Evolutionary conservation across 2,329 filamentous ascomycete genomes (phyloP), one percentile per base, ranked within the genome.

Genomic region (Penicillium sp.): DNA sequence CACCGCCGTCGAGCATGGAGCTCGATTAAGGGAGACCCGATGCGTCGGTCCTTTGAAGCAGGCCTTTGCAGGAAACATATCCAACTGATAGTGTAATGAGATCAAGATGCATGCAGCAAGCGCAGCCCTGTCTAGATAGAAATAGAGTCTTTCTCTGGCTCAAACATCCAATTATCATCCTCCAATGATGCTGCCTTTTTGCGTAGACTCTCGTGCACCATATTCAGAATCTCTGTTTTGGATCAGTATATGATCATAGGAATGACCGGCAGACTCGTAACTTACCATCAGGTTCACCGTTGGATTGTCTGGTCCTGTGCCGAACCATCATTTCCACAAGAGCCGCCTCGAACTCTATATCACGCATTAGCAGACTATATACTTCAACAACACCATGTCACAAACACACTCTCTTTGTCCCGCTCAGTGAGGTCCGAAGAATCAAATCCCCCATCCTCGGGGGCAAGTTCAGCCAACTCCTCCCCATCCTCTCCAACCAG

Each of bases 91-190:
- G 49, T 61, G 57, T 59, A 58, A 63, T 60, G 55, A 58, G 50
- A 57, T 48, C 40, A 62, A 56, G 48, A 53, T 55, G 55, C 55
- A 57, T 62, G 56, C 35, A 58, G 39, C 49, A 35, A 51, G 29
- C 26, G 29, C 26, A 50, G 38, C 29, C 9, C 9, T n/a, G 47
- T 40, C 35, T 52, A 45, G 43, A 32, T 69, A 62, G 73, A 38
- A 61, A 62, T 29, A 49, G 68, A 72, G 58, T 80, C 76, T 52
- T 84, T 81, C 65, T 90, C 88, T 2, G 84, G 79, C 71, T 92
- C 90, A 74, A 89, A 96, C 87, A 96, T 95, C 92, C 92, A 96
- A 66, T 87, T 89, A 68, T 96, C 92, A 49, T 94, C 89, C 22
- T 89, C 83, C 48, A 96, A 76, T 14, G 87, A 85, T 16, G 84